Base-by-base conservation (phyloP, 768 basidiomycete species). In the Rhizopogon salebrosus region DNA sequence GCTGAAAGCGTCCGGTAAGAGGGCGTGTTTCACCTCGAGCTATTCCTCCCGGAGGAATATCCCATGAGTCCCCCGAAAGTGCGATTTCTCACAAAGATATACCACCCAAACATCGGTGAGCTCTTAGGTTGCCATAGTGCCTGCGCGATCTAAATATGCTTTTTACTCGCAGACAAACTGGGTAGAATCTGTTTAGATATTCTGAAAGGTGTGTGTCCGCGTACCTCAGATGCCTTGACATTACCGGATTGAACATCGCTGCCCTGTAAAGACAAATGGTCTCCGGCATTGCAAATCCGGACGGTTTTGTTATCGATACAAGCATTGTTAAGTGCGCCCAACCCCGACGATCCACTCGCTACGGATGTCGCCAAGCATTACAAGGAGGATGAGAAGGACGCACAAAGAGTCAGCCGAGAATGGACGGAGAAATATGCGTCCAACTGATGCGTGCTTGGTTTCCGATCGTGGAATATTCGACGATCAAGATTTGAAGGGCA, bases 31-130 rank as follows among this genome's bases (percentile, higher is more conserved):
- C 89, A 86, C 62, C 80, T 98, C n/a, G 97, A 99, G 71, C 77
- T 99, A 40, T 99, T 98, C 75, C 77, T 99, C 24, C 97, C 97
- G 4, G 97, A 98, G 71, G 97, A 98, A 70, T 99, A 99, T 72
- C 97, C 97, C 1, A 99, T 99, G 97, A 90, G 89, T 46, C 95
- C 97, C 0, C 97, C 97, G 22, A 99, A 99, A 73, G 97, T 99
- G 53, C 80, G 95, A 60, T 98, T 95, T 75, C 75, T 97, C 61
- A 97, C 95, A 52, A 95, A 94, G 85, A 95, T 98, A 76, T 95
- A 95, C 76, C 94, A 98, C 71, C 95, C 97, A 43, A 99, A 99
- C 70, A 99, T 99, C 73, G 95, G 95, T 97, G 65, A 63, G 90
- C 71, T 42, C 45, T 41, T 51, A 34, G 31, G 29, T 34, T 46